Conservation (phyloP, 2,329 filamentous ascomycete genomes). For the Ophiosphaerella narmari region DNA sequence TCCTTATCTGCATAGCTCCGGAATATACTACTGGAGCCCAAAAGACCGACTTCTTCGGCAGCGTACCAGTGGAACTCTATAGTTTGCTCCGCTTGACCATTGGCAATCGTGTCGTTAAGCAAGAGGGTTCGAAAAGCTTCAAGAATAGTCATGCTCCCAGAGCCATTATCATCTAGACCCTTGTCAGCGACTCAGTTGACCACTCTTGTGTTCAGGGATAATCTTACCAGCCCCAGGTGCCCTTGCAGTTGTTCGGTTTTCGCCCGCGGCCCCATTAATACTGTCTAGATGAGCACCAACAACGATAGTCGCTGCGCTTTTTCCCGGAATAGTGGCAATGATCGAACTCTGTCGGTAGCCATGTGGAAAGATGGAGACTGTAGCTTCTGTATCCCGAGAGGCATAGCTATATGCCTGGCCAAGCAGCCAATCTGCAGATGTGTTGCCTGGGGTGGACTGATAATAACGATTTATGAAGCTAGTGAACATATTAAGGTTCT, state of each 20-base stretch:
- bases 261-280: conserved; percentile 78
- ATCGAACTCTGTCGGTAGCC: conserved; percentile 86
- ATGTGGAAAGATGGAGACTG: conserved; percentile 74
- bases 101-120: conserved; percentile 66
- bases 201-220: no score
- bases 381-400: conserved; percentile 68
- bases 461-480: conserved; percentile 81
- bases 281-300: conserved; percentile 78
- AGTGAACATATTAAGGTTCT: conserved; percentile 76
- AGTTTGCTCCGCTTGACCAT: conserved; percentile 76
- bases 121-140: conserved; percentile 83
- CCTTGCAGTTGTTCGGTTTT: conserved; percentile 60
- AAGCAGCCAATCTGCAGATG: conserved; percentile 87
- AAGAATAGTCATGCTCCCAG: conserved; percentile 88
- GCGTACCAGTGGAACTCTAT: conserved; percentile 97
- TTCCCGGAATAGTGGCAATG: conserved; percentile 85
- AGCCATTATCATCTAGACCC: conserved; percentile 89
- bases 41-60: conserved; percentile 82
- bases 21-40: conserved; percentile 89
- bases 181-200: conserved; percentile 48
- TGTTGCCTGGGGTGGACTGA: conserved; percentile 73
- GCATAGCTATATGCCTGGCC: conserved; percentile 73
- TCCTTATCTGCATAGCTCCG: conserved; percentile 71
- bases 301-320: conserved; percentile 79
- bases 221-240: conserved; percentile 75